phyloP scores from a whole-genome alignment of 148 eudicot species.

The Chenopodium berlandieri region DNA sequence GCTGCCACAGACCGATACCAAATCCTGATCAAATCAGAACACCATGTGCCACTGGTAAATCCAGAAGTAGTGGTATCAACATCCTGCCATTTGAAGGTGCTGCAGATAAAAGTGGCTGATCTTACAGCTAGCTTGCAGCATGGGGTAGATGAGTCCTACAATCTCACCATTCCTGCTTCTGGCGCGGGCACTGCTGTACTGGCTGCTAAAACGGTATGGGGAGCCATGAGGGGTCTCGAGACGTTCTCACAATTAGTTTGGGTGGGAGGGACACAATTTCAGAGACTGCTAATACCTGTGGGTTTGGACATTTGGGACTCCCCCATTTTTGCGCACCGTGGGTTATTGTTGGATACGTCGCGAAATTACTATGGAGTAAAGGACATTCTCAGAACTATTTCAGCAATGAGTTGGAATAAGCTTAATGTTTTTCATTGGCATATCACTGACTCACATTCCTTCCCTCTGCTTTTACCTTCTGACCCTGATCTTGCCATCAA shows the following conservation, averaged over 20 bases:
- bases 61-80: slow-evolving; percentile 25
- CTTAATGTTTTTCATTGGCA: slow-evolving; percentile 98
- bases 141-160: slow-evolving; percentile 76
- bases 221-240: slow-evolving; percentile 75
- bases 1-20: slow-evolving; percentile 58
- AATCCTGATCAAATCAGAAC: slow-evolving; percentile 37
- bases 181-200: slow-evolving; percentile 34
- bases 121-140: slow-evolving; percentile 42
- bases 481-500: slow-evolving; percentile 57
- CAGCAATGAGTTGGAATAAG: slow-evolving; percentile 70
- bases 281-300: slow-evolving; percentile 25
- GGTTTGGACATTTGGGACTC: slow-evolving; percentile 51
- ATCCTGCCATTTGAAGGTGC: slow-evolving; percentile 26
- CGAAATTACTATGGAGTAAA: slow-evolving; percentile 64
- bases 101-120: slow-evolving; percentile 40
- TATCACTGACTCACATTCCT: slow-evolving; percentile 84
- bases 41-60: slow-evolving; percentile 40
- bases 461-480: slow-evolving; percentile 67
- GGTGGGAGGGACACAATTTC: slow-evolving; percentile 35
- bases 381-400: slow-evolving; percentile 59
- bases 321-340: slow-evolving; percentile 67
- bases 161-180: slow-evolving; percentile 42
- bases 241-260: slow-evolving; percentile 32
- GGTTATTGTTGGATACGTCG: slow-evolving; percentile 74
- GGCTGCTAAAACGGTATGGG: slow-evolving; percentile 68